Evolutionary conservation across 1,284 basidiomycete genomes (phyloP), one percentile per base, ranked within the genome.

Genomic region (Ganoderma resinaceum): DNA sequence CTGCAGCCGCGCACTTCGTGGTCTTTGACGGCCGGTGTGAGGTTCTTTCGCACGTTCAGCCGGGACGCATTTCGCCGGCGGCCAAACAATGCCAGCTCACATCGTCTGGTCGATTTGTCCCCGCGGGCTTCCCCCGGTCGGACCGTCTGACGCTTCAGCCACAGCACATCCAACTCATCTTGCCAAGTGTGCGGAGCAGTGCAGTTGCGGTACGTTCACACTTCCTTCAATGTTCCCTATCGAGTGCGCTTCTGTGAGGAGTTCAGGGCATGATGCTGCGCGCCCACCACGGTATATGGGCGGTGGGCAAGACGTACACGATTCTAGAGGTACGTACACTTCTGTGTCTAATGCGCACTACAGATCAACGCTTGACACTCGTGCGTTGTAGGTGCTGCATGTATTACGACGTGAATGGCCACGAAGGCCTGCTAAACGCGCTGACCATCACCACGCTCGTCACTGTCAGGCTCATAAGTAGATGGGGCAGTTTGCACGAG

Each of bases 401-500:
- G 62, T 49, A 35, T 55, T 40, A 62, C 59, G 66, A 62, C 57
- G 46, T 67, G 55, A 59, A 53, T 52, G 33, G 16, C 40, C 43
- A 37, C 8, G 31, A 37, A 20, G 20, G 42, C 35, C 23, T 18
- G 61, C 67, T 67, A 64, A 65, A 37, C 46, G 43, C 58, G 61
- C 62, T 58, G 59, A 66, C 67, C 58, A 43, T 67, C 65, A 26
- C 46, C 46, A 26, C 46, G 23, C 46, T 49, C 46, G 23, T 49
- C 23, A 14, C 5, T 12, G 23, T 49, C 46, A 26, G 46, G 23
- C 26, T 49, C 46, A 12, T 55, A 63, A 63, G 23, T 55, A 63
- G 65, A 57, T 57, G 67, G 62, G 46, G 46, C 62, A 58, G 37
- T 20, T 43, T 33, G 57, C 72, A 69, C 65, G 69, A 69, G 69